Conservation (phyloP, 345 rosid species). For the Salix caprea region DNA sequence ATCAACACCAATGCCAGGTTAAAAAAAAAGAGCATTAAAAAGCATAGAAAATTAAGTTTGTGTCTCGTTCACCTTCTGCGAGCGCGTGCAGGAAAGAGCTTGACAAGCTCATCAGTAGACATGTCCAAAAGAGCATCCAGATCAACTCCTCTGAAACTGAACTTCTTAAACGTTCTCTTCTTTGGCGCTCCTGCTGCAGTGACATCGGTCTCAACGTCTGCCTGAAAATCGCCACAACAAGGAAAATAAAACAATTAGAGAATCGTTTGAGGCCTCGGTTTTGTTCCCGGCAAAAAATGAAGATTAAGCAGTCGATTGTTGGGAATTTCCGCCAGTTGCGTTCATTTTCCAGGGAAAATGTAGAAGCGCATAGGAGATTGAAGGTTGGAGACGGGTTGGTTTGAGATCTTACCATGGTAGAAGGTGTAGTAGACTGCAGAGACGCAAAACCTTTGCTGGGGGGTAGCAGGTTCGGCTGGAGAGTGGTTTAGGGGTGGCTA, state of each 20-base stretch:
- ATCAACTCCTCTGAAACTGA: slow-evolving; percentile 69
- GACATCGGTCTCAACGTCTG: slow-evolving; percentile 42
- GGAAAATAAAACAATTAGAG: background rate
- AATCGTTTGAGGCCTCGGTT: background rate
- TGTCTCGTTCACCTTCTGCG: slow-evolving; percentile 68
- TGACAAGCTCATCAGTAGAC: slow-evolving; percentile 91
- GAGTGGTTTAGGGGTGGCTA: background rate
- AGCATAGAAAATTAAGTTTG: background rate
- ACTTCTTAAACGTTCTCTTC: slow-evolving; percentile 81
- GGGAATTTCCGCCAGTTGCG: background rate
- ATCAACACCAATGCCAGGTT: background rate
- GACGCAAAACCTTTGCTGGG: background rate
- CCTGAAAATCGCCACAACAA: slow-evolving; percentile 14
- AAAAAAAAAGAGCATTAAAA: background rate
- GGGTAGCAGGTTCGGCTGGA: background rate
- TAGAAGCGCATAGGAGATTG: background rate
- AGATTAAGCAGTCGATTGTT: background rate
- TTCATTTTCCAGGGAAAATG: background rate
- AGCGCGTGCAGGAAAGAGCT: slow-evolving; percentile 85
- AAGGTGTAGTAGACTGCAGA: background rate
- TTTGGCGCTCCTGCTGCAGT: slow-evolving; percentile 43
- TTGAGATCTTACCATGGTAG: background rate
- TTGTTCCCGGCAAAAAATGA: background rate
- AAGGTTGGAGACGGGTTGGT: background rate
- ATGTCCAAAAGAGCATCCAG: slow-evolving; percentile 80